Percentiles rank a stretch among this genome's conserved stretches.
Evolutionary conservation across 1,284 basidiomycete genomes (phyloP).

Genomic region (Fomitopsis pinicola): DNA sequence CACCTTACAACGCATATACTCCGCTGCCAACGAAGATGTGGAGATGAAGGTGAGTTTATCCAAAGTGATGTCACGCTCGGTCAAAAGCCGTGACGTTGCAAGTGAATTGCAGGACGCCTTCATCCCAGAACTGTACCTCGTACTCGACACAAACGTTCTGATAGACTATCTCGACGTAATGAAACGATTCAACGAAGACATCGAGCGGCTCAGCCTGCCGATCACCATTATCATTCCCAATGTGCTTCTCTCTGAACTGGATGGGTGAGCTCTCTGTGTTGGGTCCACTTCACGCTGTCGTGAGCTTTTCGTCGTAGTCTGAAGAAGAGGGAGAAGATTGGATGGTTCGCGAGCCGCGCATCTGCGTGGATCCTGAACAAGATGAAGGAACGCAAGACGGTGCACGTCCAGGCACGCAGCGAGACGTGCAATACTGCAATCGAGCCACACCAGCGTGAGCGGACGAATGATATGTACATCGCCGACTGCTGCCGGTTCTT

Average conservation of each 20-base stretch:
- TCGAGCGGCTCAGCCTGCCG: conserved; percentile 44
- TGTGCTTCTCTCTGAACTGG: conserved; percentile 68
- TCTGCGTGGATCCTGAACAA: conserved; percentile 67
- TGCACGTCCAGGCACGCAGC: conserved; percentile 61
- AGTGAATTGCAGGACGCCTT: conserved; percentile 14
- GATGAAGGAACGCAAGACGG: conserved; percentile 50
- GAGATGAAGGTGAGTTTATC: conserved; percentile 49
- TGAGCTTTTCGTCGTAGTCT: conserved; percentile 37
- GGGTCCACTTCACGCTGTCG: neutral
- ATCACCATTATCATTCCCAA: conserved; percentile 64
- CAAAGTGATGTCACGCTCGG: neutral
- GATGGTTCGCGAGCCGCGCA: conserved; percentile 66
- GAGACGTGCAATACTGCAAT: conserved; percentile 31
- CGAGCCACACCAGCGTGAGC: conserved; percentile 7
- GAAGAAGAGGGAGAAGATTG: conserved; percentile 52
- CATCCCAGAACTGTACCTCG: conserved; percentile 35
- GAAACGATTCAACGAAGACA: conserved; percentile 57
- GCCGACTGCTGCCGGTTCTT: conserved; percentile 71
- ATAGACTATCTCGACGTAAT: conserved; percentile 60
- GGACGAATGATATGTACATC: conserved; percentile 60
- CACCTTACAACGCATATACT: conserved; percentile 46
- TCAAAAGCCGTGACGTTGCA: neutral
- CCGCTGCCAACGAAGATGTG: conserved; percentile 58
- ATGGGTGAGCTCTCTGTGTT: conserved; percentile 43
- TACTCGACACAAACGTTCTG: conserved; percentile 73